Percentiles rank a stretch among this genome's conserved stretches.
Evolutionary conservation across 352 stramenopile genomes (phyloP).

Genomic region (Halophytophthora polymorphica): DNA sequence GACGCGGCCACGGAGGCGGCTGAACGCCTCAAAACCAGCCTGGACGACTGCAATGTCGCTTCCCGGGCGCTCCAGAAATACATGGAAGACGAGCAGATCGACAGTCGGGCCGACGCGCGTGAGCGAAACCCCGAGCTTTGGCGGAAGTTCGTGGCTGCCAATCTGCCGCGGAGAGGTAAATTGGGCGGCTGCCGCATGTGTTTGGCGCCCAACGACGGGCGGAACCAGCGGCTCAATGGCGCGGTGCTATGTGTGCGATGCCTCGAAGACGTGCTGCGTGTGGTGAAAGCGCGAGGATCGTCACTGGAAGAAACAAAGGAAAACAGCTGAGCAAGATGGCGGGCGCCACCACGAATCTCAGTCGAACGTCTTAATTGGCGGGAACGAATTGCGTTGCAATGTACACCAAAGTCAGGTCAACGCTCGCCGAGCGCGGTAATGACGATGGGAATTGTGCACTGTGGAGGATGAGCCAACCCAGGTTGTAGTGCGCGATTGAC

Average conservation of each 20-base stretch:
- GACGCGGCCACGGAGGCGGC: slow-evolving; percentile 4
- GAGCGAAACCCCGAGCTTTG: slow-evolving; percentile 34
- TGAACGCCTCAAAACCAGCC: slow-evolving; percentile 4
- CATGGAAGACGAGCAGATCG: slow-evolving; percentile 31
- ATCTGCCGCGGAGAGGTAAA: slow-evolving; percentile 14
- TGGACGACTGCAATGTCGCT: slow-evolving; percentile 4
- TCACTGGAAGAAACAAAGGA: slow-evolving; percentile 6
- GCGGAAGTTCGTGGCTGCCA: slow-evolving; percentile 34
- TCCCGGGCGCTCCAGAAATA: slow-evolving; percentile 24
- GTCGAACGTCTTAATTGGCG: too few species aligned
- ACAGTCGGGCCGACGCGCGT: slow-evolving; percentile 31
- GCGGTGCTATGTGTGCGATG: slow-evolving; percentile 48
- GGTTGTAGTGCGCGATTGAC: too few species aligned
- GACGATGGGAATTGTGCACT: too few species aligned
- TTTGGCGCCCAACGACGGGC: slow-evolving; percentile 31
- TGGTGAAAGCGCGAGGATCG: slow-evolving; percentile 19
- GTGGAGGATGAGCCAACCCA: too few species aligned
- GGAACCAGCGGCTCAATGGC: slow-evolving; percentile 52
- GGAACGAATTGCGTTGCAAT: too few species aligned
- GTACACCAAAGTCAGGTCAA: too few species aligned
- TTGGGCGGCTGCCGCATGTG: slow-evolving; percentile 38
- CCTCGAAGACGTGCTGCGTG: slow-evolving; percentile 21
- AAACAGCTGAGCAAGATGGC: slow-evolving; percentile 1
- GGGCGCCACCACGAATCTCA: too few species aligned
- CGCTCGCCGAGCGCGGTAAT: too few species aligned